Percentiles rank a stretch among this genome's conserved stretches.
phyloP scores from a whole-genome alignment of 1,139 yeast species.

The Meyerozyma sp. region DNA sequence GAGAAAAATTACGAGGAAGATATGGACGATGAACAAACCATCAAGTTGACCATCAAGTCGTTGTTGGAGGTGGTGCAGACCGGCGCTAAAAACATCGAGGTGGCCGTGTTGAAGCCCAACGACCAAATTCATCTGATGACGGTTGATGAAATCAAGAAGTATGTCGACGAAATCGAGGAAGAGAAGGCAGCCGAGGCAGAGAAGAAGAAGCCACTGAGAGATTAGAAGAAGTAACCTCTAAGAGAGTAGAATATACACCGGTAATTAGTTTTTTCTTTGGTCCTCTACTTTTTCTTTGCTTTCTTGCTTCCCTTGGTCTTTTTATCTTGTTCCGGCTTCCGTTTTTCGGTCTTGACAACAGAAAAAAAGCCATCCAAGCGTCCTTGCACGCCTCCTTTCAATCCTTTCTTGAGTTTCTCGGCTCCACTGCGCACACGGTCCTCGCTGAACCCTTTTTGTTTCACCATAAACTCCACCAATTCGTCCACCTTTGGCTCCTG shows the following conservation, averaged over 20 bases:
- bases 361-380: constrained; percentile 88
- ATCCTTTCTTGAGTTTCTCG: constrained; percentile 74
- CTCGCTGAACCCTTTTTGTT: constrained; percentile 81
- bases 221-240: constrained; percentile 59
- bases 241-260: constrained; percentile 22
- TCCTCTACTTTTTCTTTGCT: constrained; percentile 5
- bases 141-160: constrained; percentile 68
- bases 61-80: constrained; percentile 95
- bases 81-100: constrained; percentile 93
- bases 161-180: constrained; percentile 80
- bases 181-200: constrained; percentile 91
- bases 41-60: constrained; percentile 78
- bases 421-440: constrained; percentile 88
- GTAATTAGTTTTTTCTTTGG: no score
- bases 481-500: constrained; percentile 74
- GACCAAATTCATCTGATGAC: constrained; percentile 49
- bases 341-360: constrained; percentile 31
- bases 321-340: constrained; percentile 5
- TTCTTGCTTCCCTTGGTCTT: constrained; percentile 7
- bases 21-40: constrained; percentile 64
- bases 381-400: constrained; percentile 84
- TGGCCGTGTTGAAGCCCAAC: constrained; percentile 77
- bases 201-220: constrained; percentile 66
- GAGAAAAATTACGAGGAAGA: constrained; percentile 85
- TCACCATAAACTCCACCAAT: constrained; percentile 64